Conservation (phyloP, 2,329 filamentous ascomycete genomes). For the Exophiala sp. region DNA sequence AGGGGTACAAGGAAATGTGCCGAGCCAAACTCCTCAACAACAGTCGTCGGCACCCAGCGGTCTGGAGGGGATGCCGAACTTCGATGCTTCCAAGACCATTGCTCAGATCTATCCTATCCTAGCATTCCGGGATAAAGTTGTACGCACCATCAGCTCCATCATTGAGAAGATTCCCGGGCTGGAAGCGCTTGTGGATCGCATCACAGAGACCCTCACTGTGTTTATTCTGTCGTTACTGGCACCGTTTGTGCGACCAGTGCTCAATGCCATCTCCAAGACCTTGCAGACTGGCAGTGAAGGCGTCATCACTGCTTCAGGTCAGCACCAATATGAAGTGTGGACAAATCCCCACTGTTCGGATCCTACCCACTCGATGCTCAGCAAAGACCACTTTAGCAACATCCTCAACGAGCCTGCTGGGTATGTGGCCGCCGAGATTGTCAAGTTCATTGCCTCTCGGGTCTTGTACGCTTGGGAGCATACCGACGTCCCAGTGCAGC, state of each 20-base stretch:
- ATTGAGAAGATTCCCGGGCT: slow-evolving; percentile 89
- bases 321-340: slow-evolving; percentile 75
- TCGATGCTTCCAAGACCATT: slow-evolving; percentile 71
- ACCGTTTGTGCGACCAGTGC: slow-evolving; percentile 87
- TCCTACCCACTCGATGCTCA: slow-evolving; percentile 75
- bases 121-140: slow-evolving; percentile 87
- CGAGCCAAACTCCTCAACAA: slow-evolving; percentile 10
- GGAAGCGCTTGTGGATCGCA: slow-evolving; percentile 83
- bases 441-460: slow-evolving; percentile 82
- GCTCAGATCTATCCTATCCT: slow-evolving; percentile 90
- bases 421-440: slow-evolving; percentile 63
- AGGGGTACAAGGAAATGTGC: not conserved
- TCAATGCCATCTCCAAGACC: slow-evolving; percentile 74
- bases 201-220: slow-evolving; percentile 84
- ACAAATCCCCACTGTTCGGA: slow-evolving; percentile 67
- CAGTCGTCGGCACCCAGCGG: slow-evolving; percentile 40
- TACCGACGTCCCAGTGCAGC: slow-evolving; percentile 70
- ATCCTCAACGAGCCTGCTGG: slow-evolving; percentile 72
- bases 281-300: slow-evolving; percentile 80
- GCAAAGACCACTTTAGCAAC: slow-evolving; percentile 80
- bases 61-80: slow-evolving; percentile 69
- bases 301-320: slow-evolving; percentile 60
- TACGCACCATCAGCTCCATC: slow-evolving; percentile 74
- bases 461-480: slow-evolving; percentile 93
- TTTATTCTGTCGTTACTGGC: slow-evolving; percentile 88